phyloP scores from a whole-genome alignment of 1,284 basidiomycete species.

The Vanrija pseudolonga region DNA sequence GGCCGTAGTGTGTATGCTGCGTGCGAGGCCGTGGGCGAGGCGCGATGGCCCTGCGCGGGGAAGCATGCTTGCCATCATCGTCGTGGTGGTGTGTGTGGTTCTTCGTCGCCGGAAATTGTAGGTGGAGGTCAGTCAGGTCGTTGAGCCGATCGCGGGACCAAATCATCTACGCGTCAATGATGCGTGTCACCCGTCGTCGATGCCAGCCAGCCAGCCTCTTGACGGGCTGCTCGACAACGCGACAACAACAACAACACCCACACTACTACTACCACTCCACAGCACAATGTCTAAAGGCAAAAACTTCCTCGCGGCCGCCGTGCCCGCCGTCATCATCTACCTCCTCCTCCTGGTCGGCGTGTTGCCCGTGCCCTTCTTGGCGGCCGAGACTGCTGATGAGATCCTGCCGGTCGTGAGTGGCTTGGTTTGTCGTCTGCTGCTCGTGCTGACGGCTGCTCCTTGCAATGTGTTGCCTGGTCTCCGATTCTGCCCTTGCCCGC shows the following conservation, averaged over 20 bases:
- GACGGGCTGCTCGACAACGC: not conserved
- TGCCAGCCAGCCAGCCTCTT: too few species aligned
- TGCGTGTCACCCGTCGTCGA: too few species aligned
- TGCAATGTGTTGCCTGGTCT: not conserved
- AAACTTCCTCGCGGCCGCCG: conserved; percentile 53
- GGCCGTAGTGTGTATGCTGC: too few species aligned
- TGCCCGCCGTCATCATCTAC: conserved; percentile 55
- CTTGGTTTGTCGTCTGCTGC: not conserved
- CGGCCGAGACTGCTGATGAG: conserved; percentile 50
- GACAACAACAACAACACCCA: not conserved
- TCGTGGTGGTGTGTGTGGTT: too few species aligned
- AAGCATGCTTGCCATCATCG: too few species aligned
- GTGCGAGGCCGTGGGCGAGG: too few species aligned
- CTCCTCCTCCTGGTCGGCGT: conserved; percentile 57
- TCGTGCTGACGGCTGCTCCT: not conserved
- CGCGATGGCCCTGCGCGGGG: too few species aligned
- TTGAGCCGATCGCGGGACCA: too few species aligned
- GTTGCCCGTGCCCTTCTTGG: conserved; percentile 59
- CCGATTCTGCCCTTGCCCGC: not conserved
- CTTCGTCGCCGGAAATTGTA: too few species aligned
- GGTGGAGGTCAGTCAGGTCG: too few species aligned
- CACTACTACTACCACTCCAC: too few species aligned
- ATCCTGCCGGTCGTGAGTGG: conserved; percentile 62
- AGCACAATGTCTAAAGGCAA: conserved; percentile 59
- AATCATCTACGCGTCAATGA: too few species aligned